phyloP scores from a whole-genome alignment of 2,329 filamentous ascomycete genomes.

The Didymella pomorum region DNA sequence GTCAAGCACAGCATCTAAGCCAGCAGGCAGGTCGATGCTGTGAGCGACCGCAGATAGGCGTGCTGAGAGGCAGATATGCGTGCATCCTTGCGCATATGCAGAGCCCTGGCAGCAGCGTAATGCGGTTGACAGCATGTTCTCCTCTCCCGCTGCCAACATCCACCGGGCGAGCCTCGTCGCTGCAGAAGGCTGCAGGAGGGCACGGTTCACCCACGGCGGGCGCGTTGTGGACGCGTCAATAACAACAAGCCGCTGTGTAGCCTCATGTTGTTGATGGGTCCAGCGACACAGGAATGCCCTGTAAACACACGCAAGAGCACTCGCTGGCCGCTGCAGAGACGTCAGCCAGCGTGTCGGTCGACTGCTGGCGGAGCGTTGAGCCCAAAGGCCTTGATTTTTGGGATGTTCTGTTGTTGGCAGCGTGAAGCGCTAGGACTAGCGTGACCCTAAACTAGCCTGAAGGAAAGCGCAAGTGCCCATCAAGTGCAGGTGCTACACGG shows the following conservation, averaged over 20 bases:
- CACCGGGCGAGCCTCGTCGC: constrained; percentile 13
- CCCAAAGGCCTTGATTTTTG: constrained; percentile 6
- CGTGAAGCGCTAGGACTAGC: constrained; percentile 6
- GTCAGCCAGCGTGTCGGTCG: neutral
- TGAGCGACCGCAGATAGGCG: neutral
- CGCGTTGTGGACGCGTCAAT: constrained; percentile 17
- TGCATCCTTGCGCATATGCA: constrained; percentile 3
- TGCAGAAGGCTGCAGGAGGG: neutral
- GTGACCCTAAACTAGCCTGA: neutral
- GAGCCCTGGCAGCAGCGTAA: constrained; percentile 20
- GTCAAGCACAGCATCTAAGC: constrained; percentile 11
- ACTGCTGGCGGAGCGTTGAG: constrained; percentile 9
- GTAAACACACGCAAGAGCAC: constrained; percentile 4
- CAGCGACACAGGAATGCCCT: constrained; percentile 6
- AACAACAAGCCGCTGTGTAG: constrained; percentile 14
- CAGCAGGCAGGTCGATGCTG: constrained; percentile 5
- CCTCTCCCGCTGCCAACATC: neutral
- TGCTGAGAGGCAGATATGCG: constrained; percentile 1
- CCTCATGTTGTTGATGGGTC: constrained; percentile 5
- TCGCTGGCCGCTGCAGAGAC: constrained; percentile 8
- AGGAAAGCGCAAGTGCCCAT: constrained; percentile 2
- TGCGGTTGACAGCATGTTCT: neutral
- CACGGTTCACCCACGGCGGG: neutral
- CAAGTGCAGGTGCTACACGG: neutral
- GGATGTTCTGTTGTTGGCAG: constrained; percentile 7